Evolutionary conservation across 2,329 filamentous ascomycete genomes (phyloP), one percentile per base, ranked within the genome.

Genomic region (Pezicula rhizophila): DNA sequence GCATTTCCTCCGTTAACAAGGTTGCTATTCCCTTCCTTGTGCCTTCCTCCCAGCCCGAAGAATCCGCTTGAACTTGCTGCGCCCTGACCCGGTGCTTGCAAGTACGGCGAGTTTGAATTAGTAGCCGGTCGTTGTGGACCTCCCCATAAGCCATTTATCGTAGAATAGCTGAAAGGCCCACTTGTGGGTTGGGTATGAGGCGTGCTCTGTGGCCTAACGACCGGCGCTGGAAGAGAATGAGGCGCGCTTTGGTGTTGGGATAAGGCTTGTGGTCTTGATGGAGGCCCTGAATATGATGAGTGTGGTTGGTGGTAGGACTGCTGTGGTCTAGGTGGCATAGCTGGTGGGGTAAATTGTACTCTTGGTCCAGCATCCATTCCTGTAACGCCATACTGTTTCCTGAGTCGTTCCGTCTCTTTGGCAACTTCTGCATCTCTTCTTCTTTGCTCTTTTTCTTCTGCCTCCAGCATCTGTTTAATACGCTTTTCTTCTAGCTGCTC

Each of bases 321-420:
- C 7, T 55, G 57, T 33, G 52, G 55, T 23, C 51, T 50, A 17
- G 49, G 47, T 12, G 53, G 52, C 17, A 51, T 43, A 12, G 54
- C 49, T n/a, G 56, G 52, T 5, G 52, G 46, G 3, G 42, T n/a
- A 33, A 49, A 53, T 23, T 50, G 49, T 3, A 56, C 52, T 11
- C 34, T 41, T 17, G 50, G 46, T 15, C 43, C 45, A 42, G 35
- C 43, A 15, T 39, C 20, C 15, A 42, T 25, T 10, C 45, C 52
- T 4, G 47, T 43, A 15, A 65, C 58, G 8, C 87, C 86, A 58
- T 88, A 91, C 57, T 84, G 66, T 56, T 73, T 79, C 18, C 80
- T 73, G 33, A 99, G 71, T 1, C 90, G 77, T 64, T 93, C 89
- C 1, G 93, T 97, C 69, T 99, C 92, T 53, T 77, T 78, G 17